Conservation (phyloP, 768 basidiomycete genomes). For the Phlebiopsis flavidoalba region DNA sequence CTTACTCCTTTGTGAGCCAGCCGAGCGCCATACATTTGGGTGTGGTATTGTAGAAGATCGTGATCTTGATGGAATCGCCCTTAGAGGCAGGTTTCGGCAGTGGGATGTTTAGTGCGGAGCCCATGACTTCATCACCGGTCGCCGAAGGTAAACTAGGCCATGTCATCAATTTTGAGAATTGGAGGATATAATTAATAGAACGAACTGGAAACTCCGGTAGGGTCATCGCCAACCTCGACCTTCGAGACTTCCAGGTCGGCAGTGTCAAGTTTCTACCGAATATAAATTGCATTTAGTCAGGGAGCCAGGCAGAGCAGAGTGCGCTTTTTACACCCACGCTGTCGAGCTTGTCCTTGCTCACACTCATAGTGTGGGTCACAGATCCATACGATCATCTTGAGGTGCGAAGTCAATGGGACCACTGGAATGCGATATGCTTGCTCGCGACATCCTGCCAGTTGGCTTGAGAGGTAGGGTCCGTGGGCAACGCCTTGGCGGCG, state of each 20-base stretch:
- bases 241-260: constrained; percentile 6
- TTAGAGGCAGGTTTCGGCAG: constrained; percentile 38
- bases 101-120: constrained; percentile 64
- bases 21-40: constrained; percentile 71
- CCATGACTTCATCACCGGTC: constrained; percentile 64
- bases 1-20: constrained; percentile 80
- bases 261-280: not conserved
- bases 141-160: constrained; percentile 45
- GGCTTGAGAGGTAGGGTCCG: constrained; percentile 71
- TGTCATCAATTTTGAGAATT: not conserved
- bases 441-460: constrained; percentile 70
- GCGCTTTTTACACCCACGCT: constrained; percentile 58
- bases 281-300: not conserved
- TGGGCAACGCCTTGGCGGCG: not conserved
- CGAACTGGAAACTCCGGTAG: constrained; percentile 37
- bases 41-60: constrained; percentile 68
- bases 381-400: constrained; percentile 57
- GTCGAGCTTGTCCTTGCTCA: constrained; percentile 45
- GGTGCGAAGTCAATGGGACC: constrained; percentile 73
- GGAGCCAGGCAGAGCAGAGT: not conserved
- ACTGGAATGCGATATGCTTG: constrained; percentile 66
- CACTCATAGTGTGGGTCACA: constrained; percentile 58
- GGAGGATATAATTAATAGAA: constrained; percentile 2
- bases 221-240: constrained; percentile 46
- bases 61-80: constrained; percentile 41